Evolutionary conservation across 108 stramenopile genomes (phyloP), one percentile per base, ranked within the genome.

Genomic region (Conticribra guillardii): DNA sequence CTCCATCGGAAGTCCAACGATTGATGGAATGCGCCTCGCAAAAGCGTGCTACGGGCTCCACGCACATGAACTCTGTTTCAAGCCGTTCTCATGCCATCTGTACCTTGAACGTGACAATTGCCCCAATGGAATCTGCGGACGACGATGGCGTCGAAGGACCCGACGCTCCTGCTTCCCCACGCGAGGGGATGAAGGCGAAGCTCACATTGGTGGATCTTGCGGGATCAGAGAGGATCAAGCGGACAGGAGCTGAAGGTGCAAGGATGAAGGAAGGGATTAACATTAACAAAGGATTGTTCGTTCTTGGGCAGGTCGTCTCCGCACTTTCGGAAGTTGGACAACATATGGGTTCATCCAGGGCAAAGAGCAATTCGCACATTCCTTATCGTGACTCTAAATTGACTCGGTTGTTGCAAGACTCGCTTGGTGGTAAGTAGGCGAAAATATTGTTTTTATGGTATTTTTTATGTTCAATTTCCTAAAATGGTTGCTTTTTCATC

Each of bases 221-320:
- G 16, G 98, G 98, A 15, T 85, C 85, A 22, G 98, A 98, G 77
- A 69, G 96, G 54, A 84, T 80, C 52, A 94, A 94, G 60, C 70
- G 85, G 60, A 96, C 90, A 0, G 81, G 86, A 63, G 86, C 89
- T 4, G 64, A 79, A 57, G 98, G 97, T 1, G 81, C 83, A 37
- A 77, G 97, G 31, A 69, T 99, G 58, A 91, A 84, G 52, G 99
- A 99, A 70, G 99, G 97, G 0, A 97, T 97, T 22, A 94, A 97
- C 69, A 99, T 99, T 81, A 99, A 98, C 66, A 89, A 97, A 54
- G 93, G 94, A 0, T 61, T 99, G 54, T 82, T 99, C 17, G 96
- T 98, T 19, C 70, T 99, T 45, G 99, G 97, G 11, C 98, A 99
- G 69, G 96, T 96, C 46, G 98, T 99, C 73, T 97, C 97, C 33